phyloP scores from a whole-genome alignment of 2,329 filamentous ascomycete genomes.

The Alternaria novae-zelandiae region DNA sequence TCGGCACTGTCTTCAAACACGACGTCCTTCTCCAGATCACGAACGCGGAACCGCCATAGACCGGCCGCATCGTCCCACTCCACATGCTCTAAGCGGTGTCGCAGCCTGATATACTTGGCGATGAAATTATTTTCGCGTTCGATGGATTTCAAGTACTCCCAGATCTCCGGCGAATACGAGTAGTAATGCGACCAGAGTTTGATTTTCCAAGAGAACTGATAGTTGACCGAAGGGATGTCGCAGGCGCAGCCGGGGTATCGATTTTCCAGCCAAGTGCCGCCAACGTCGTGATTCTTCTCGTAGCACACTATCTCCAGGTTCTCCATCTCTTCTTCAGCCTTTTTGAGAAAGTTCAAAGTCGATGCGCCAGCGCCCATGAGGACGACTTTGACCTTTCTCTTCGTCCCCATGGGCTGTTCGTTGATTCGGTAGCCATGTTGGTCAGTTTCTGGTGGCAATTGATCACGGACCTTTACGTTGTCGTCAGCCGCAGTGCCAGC shows the following conservation, averaged over 20 bases:
- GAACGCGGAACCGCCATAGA: slow-evolving; percentile 21
- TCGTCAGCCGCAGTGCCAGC: slow-evolving; percentile 31
- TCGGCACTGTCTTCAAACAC: slow-evolving; percentile 27
- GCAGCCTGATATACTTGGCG: slow-evolving; percentile 30
- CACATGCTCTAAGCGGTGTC: slow-evolving; percentile 22
- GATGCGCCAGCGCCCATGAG: slow-evolving; percentile 54
- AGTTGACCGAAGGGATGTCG: slow-evolving; percentile 32
- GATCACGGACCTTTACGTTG: slow-evolving; percentile 34
- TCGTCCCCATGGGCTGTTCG: slow-evolving; percentile 54
- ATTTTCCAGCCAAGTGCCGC: slow-evolving; percentile 53
- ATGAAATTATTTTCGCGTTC: slow-evolving; percentile 43
- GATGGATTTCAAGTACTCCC: slow-evolving; percentile 56
- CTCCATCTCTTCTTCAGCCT: slow-evolving; percentile 52
- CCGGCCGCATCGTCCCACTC: slow-evolving; percentile 26
- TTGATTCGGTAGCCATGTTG: slow-evolving; percentile 51
- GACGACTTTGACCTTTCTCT: slow-evolving; percentile 48
- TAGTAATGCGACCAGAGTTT: slow-evolving; percentile 54
- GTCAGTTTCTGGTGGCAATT: slow-evolving; percentile 46
- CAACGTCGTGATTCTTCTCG: slow-evolving; percentile 50
- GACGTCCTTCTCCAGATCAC: slow-evolving; percentile 20
- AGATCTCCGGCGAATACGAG: slow-evolving; percentile 57
- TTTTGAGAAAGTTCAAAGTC: slow-evolving; percentile 52
- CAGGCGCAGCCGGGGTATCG: slow-evolving; percentile 51
- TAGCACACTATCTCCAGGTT: slow-evolving; percentile 52
- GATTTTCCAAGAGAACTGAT: slow-evolving; percentile 60